Conservation (phyloP, 2,329 filamentous ascomycete genomes). For the Coniella vitis region DNA sequence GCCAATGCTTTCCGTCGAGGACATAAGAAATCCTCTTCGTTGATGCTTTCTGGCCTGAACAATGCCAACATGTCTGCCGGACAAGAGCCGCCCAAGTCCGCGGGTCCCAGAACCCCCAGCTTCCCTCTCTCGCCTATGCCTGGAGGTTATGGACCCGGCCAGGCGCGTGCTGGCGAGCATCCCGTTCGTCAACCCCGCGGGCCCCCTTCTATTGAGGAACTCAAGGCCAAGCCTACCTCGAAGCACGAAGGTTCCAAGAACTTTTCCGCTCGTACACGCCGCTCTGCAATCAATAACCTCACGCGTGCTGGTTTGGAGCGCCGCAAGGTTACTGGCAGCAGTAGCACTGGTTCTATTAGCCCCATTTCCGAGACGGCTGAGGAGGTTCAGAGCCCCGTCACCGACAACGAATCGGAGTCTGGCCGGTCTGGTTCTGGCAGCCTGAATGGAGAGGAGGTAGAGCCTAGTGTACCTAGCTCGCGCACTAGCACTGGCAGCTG, state of each 20-base stretch:
- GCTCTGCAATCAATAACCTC: constrained; percentile 84
- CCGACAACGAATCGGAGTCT: constrained; percentile 69
- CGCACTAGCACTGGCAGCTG: constrained; percentile 66
- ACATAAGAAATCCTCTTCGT: constrained; percentile 83
- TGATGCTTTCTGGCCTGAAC: constrained; percentile 47
- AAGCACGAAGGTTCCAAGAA: constrained; percentile 97
- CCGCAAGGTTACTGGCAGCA: constrained; percentile 66
- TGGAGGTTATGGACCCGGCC: constrained; percentile 86
- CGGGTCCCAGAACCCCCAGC: constrained; percentile 69
- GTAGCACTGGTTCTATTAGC: constrained; percentile 72
- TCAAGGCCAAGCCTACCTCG: constrained; percentile 80
- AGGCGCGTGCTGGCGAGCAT: constrained; percentile 89
- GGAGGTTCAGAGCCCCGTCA: constrained; percentile 58
- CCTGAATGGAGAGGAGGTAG: constrained; percentile 62
- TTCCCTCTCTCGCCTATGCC: constrained; percentile 76
- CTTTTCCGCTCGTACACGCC: constrained; percentile 86
- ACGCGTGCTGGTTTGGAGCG: constrained; percentile 85
- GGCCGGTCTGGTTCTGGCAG: constrained; percentile 71
- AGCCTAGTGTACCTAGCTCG: constrained; percentile 64
- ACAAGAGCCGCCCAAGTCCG: constrained; percentile 46
- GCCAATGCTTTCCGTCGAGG: constrained; percentile 88
- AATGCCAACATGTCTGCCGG: constrained; percentile 38
- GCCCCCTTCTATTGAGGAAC: constrained; percentile 85
- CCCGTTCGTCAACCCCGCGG: constrained; percentile 88
- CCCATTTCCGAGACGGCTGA: constrained; percentile 78